These are phyloP conservation scores for Suhomyces emberorum DNA, from an alignment of 805 yeast genomes.

Conservation along the genomic window DNA sequence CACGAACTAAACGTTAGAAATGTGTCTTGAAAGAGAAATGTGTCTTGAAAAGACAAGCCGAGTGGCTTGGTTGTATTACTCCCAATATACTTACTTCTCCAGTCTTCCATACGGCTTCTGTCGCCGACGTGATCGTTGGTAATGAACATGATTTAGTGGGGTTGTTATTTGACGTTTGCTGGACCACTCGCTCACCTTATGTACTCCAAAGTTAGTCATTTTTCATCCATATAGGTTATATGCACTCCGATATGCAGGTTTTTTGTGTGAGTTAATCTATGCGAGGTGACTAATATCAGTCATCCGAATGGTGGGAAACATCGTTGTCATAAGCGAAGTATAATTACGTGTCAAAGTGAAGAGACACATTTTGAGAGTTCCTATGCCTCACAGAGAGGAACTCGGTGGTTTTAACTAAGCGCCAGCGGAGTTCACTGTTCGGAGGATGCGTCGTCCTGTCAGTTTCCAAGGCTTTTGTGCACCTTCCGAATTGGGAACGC, in stretches of 20 bases:
- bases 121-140: constrained; percentile 83
- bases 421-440: too few species aligned
- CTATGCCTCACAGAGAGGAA: too few species aligned
- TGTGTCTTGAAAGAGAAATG: too few species aligned
- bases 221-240: background rate
- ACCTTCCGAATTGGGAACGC: too few species aligned
- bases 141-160: constrained; percentile 80
- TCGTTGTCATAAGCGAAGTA: too few species aligned
- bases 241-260: background rate
- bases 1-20: constrained; percentile 44
- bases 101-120: constrained; percentile 59
- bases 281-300: background rate
- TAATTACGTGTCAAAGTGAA: too few species aligned
- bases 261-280: background rate
- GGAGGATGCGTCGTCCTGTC: too few species aligned
- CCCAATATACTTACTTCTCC: constrained; percentile 42
- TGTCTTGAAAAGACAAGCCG: background rate
- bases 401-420: too few species aligned
- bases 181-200: background rate
- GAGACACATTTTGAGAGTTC: too few species aligned
- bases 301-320: too few species aligned
- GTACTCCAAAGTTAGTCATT: background rate
- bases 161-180: background rate
- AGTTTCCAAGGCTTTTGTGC: too few species aligned
- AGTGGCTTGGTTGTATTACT: too few species aligned